These are phyloP conservation scores for Cyphellophora attinorum DNA, from an alignment of 2,329 filamentous ascomycete genomes.

Conservation along the genomic window DNA sequence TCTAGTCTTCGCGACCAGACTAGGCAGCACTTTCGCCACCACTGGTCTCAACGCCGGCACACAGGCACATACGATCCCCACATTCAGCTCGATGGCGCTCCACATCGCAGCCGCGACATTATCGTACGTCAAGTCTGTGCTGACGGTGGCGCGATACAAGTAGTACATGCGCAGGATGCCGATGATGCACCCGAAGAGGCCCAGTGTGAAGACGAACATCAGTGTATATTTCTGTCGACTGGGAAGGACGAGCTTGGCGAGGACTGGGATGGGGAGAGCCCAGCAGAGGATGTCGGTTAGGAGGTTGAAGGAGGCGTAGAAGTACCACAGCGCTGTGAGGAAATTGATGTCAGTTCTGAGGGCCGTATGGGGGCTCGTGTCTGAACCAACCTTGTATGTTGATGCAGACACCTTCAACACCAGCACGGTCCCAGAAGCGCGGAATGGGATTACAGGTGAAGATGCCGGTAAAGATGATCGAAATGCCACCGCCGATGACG, in stretches of 20 bases:
- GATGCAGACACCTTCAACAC: conserved; percentile 30
- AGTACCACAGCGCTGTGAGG: conserved; percentile 43
- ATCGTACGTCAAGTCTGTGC: conserved; percentile 25
- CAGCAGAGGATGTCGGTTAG: conserved; percentile 48
- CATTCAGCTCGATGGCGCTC: conserved; percentile 33
- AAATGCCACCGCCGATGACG: conserved; percentile 5
- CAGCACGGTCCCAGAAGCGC: conserved; percentile 27
- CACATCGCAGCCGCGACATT: conserved; percentile 35
- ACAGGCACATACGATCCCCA: conserved; percentile 33
- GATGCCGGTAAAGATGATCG: conserved; percentile 5
- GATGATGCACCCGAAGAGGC: conserved; percentile 39
- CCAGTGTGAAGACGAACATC: conserved; percentile 40
- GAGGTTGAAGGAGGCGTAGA: conserved; percentile 51
- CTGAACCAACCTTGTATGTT: too few relatives aligned
- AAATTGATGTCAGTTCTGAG: too few relatives aligned
- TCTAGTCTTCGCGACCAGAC: too few relatives aligned
- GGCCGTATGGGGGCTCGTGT: too few relatives aligned
- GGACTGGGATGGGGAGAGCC: conserved; percentile 39
- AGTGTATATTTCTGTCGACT: conserved; percentile 38
- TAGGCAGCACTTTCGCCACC: too few relatives aligned
- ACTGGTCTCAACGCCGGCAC: conserved; percentile 33
- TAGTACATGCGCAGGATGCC: conserved; percentile 39
- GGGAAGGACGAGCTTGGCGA: conserved; percentile 37
- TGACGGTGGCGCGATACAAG: conserved; percentile 32
- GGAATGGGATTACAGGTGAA: conserved; percentile 35